These are phyloP conservation scores for Beauveria varroae DNA, from an alignment of 2,329 filamentous ascomycete species.

Conservation along the genomic window DNA sequence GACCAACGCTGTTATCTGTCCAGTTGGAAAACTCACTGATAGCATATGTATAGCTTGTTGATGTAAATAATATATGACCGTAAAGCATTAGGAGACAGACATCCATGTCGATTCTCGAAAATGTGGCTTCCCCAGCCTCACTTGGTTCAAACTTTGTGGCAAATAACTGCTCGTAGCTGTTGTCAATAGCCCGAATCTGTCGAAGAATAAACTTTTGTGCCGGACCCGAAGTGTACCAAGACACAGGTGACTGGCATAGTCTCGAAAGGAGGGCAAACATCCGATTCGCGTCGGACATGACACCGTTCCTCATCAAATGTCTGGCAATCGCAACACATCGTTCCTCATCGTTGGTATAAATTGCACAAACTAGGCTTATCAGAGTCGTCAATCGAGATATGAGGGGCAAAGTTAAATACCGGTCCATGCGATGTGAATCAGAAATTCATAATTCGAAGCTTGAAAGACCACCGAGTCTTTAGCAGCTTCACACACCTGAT, in stretches of 20 bases:
- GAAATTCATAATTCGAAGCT: conserved; percentile 58
- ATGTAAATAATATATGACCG: conserved; percentile 79
- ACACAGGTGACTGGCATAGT: conserved; percentile 62
- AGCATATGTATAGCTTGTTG: conserved; percentile 74
- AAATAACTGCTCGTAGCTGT: conserved; percentile 21
- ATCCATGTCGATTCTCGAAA: conserved; percentile 47
- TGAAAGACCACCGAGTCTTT: conserved; percentile 77
- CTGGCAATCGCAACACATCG: conserved; percentile 65
- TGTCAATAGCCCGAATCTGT: conserved; percentile 87
- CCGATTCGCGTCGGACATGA: conserved; percentile 76
- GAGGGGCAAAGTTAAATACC: conserved; percentile 35
- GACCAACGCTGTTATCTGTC: background rate
- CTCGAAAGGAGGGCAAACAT: conserved; percentile 74
- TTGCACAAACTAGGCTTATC: conserved; percentile 58
- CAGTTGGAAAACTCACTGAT: conserved; percentile 48
- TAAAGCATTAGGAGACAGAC: conserved; percentile 80
- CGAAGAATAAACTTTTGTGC: conserved; percentile 87
- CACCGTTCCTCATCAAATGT: conserved; percentile 76
- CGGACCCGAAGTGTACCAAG: conserved; percentile 72
- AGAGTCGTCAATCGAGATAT: background rate
- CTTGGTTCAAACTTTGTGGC: conserved; percentile 19
- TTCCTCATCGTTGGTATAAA: conserved; percentile 73
- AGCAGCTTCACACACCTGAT: conserved; percentile 71
- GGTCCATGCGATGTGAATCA: conserved; percentile 72
- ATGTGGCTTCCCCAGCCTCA: background rate